Conservation (phyloP, 208 protist genomes). For the Crithidia fasciculata region DNA sequence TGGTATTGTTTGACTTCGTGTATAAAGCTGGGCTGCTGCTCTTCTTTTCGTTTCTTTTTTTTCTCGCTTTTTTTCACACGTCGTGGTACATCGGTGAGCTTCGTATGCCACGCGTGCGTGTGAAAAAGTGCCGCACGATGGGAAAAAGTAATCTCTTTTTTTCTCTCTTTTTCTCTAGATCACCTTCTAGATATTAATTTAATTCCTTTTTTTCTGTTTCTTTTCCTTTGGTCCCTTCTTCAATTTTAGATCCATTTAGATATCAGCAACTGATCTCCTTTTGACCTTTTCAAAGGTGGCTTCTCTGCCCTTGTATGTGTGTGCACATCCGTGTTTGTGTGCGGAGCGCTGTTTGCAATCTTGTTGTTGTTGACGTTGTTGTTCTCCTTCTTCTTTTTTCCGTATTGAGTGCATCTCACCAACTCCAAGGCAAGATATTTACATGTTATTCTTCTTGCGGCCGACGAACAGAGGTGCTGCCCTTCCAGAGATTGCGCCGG, state of each 20-base stretch:
- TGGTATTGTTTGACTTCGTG: background rate
- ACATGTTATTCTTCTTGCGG: too few species aligned
- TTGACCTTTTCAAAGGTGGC: background rate
- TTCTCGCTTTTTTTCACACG: too few species aligned
- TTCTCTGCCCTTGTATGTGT: background rate
- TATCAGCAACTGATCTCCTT: background rate
- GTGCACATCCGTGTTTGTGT: background rate
- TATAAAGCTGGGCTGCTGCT: background rate
- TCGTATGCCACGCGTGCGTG: background rate
- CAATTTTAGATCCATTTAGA: background rate
- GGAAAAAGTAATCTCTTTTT: background rate
- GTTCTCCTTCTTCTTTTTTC: too few species aligned
- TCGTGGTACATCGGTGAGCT: too few species aligned
- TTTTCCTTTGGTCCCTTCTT: background rate
- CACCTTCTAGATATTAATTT: background rate
- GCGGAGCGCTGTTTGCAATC: too few species aligned
- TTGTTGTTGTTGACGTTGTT: too few species aligned
- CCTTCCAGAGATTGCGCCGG: too few species aligned
- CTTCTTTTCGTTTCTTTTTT: too few species aligned
- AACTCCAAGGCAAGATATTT: too few species aligned
- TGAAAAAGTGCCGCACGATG: background rate
- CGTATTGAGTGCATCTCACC: too few species aligned
- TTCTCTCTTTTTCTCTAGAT: slow-evolving; percentile 2
- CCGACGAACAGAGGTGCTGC: too few species aligned
- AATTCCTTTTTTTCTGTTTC: background rate